Evolutionary conservation across 1,284 basidiomycete genomes (phyloP), one percentile per base, ranked within the genome.

Genomic region (Malassezia sympodialis): DNA sequence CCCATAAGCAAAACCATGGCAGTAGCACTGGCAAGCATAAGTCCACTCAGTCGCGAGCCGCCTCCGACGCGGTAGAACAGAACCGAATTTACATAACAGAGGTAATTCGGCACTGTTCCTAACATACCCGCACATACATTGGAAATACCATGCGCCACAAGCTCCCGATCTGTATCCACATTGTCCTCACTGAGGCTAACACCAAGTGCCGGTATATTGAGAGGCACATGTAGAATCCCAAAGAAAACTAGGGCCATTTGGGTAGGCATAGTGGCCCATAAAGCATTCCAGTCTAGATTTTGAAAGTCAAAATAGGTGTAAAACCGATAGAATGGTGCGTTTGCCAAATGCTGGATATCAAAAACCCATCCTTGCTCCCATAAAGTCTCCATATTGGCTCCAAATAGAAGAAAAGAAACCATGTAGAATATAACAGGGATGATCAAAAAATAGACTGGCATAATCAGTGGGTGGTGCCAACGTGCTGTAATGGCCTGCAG

Each of bases 51-150:
- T 14, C 90, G 80, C 1, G 84, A 90, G 11, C 81, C 83, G 5
- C 93, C 93, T 2, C 93, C 93, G 8, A 96, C 88, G 30, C 90
- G 87, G 77, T 96, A 96, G 77, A 98, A 74, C n/a, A 75, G 64
- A 2, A 75, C 70, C 24, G 69, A 70, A 59, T 75, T 75, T 51
- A 74, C 71, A 44, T 74, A 75, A 62, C 77, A 77, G 14, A 80
- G 73, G 60, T 80, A 80, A 65, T 79, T 79, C 7, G 77, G 76
- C 15, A 89, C 89, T 4, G 85, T 84, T 3, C 90, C 90, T 21
- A 87, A 66, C 2, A 86, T 56, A 1, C 90, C 91, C 0, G 90
- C 82, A 0, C 86, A 76, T 4, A 96, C 62, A 72, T 98, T 98
- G 1, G 90, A 91, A 58, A 88, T 84, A 4, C 93, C 93, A 72